These are phyloP conservation scores for Alternaria alternata DNA, from an alignment of 2,329 filamentous ascomycete genomes.

Conservation along the genomic window DNA sequence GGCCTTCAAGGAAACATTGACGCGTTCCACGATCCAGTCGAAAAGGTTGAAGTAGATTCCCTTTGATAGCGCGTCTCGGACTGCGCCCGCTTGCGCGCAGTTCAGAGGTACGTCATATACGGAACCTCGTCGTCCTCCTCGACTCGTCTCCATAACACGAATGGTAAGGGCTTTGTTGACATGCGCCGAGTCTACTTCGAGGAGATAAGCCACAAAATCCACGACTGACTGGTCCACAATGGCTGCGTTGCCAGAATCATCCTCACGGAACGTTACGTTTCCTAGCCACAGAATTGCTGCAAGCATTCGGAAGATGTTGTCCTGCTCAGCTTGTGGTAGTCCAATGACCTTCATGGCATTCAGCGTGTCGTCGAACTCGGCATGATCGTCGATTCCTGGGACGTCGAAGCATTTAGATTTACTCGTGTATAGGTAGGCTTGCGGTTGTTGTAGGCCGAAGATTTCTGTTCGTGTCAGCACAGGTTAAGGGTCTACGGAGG, in stretches of 20 bases:
- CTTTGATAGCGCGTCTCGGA: constrained; percentile 90
- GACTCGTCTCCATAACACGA: constrained; percentile 78
- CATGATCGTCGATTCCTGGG: constrained; percentile 87
- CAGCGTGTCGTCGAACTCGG: constrained; percentile 88
- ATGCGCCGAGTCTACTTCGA: constrained; percentile 83
- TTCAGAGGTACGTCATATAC: constrained; percentile 82
- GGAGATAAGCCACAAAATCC: constrained; percentile 90
- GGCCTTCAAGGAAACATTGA: constrained; percentile 87
- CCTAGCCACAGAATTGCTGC: constrained; percentile 92
- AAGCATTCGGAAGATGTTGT: constrained; percentile 96
- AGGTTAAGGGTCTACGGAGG: not conserved
- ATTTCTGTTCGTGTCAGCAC: constrained; percentile 60
- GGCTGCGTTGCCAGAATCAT: constrained; percentile 85
- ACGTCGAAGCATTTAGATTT: constrained; percentile 95
- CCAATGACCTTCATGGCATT: constrained; percentile 97
- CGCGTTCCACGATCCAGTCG: constrained; percentile 95
- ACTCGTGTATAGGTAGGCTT: constrained; percentile 93
- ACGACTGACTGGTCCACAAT: constrained; percentile 90
- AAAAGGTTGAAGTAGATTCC: constrained; percentile 98
- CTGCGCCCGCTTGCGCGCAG: constrained; percentile 82
- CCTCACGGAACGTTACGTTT: constrained; percentile 90
- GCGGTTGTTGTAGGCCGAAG: constrained; percentile 91
- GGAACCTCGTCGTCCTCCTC: constrained; percentile 71
- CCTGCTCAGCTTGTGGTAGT: constrained; percentile 85
- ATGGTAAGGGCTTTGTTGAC: constrained; percentile 89